Percentiles rank a stretch among this genome's conserved stretches.
Evolutionary conservation across 768 basidiomycete genomes (phyloP).

Genomic region (Auricularia heimuer): DNA sequence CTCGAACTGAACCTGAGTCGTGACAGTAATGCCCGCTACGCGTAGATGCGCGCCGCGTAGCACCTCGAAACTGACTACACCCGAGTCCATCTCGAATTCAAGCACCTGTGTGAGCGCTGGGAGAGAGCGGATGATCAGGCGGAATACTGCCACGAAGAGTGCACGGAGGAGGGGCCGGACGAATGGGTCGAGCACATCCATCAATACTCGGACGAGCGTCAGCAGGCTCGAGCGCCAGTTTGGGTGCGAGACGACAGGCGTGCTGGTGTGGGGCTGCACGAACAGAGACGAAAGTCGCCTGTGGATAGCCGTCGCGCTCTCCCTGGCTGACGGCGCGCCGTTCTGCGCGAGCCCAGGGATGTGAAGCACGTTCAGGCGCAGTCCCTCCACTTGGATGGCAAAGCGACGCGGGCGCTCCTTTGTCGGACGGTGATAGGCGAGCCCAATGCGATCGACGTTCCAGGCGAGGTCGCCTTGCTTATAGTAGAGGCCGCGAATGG

Average conservation of each 20-base stretch:
- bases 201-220: constrained; percentile 16
- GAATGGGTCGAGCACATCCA: constrained; percentile 34
- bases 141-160: constrained; percentile 39
- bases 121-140: constrained; percentile 50
- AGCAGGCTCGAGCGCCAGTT: constrained; percentile 17
- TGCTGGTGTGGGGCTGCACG: not conserved
- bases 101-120: constrained; percentile 60
- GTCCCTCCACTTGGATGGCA: constrained; percentile 52
- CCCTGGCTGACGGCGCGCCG: constrained; percentile 27
- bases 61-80: constrained; percentile 40
- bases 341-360: constrained; percentile 9
- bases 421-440: constrained; percentile 44
- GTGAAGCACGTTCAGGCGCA: constrained; percentile 40
- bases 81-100: constrained; percentile 55
- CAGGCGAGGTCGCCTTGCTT: constrained; percentile 43
- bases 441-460: constrained; percentile 57
- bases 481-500: constrained; percentile 68
- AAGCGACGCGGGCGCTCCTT: constrained; percentile 44
- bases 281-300: not conserved
- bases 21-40: constrained; percentile 40
- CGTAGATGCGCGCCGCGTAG: constrained; percentile 44
- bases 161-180: constrained; percentile 53
- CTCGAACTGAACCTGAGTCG: constrained; percentile 45
- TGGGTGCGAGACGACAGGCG: constrained; percentile 13
- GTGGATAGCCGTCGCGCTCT: not conserved